These are phyloP conservation scores for Phaseolus coccineus DNA, from an alignment of 331 rosid species.

Conservation along the genomic window DNA sequence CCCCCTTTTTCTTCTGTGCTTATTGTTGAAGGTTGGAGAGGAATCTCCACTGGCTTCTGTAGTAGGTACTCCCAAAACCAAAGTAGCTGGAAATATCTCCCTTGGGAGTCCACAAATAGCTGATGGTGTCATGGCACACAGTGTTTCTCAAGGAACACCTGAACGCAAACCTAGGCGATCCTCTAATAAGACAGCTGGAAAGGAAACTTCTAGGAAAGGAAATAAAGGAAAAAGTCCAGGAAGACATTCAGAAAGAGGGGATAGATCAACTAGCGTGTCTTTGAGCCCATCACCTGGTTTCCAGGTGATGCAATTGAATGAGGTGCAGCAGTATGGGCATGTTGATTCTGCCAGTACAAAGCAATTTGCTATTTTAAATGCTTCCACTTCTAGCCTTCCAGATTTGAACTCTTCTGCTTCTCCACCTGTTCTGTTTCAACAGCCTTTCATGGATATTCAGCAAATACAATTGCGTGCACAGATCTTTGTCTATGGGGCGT, in stretches of 20 bases:
- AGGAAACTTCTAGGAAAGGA: conserved; percentile 71
- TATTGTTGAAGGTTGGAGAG: conserved; percentile 59
- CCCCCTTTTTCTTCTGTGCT: conserved; percentile 21
- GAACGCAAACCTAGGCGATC: conserved; percentile 75
- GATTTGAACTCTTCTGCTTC: conserved; percentile 83
- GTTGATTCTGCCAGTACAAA: conserved; percentile 61
- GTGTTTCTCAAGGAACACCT: conserved; percentile 64
- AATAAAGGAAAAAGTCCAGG: conserved; percentile 55
- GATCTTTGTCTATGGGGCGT: conserved; percentile 96
- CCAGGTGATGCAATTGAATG: conserved; percentile 77
- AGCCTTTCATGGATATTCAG: conserved; percentile 90
- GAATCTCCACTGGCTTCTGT: conserved; percentile 58
- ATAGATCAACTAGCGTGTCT: conserved; percentile 55
- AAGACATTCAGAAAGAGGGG: conserved; percentile 59
- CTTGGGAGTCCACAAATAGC: conserved; percentile 58
- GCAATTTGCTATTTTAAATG: conserved; percentile 61
- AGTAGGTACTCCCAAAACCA: conserved; percentile 50
- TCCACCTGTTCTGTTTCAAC: conserved; percentile 73
- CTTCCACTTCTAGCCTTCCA: conserved; percentile 79
- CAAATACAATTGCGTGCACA: conserved; percentile 99
- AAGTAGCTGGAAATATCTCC: conserved; percentile 55
- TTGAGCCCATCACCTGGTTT: conserved; percentile 64
- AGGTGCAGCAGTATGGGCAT: conserved; percentile 70
- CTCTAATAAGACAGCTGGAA: conserved; percentile 63
- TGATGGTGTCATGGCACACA: conserved; percentile 53